Evolutionary conservation across 345 rosid genomes (phyloP).

Genomic region (Diplotaxis tenuifolia): DNA sequence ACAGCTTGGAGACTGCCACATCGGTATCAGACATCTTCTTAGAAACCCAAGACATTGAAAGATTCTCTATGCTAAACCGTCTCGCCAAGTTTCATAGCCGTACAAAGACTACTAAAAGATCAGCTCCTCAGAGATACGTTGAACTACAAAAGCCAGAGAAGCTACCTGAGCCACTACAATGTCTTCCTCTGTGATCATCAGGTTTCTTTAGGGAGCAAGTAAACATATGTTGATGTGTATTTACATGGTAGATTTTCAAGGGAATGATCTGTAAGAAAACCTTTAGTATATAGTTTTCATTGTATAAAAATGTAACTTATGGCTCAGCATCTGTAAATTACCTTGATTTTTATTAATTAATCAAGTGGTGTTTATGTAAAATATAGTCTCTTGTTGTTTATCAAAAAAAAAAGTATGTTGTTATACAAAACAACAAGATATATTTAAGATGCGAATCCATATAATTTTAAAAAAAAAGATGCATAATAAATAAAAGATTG

Average conservation of each 20-base stretch:
- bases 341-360: too few relatives aligned
- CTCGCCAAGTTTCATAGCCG: conserved; percentile 75
- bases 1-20: conserved; percentile 58
- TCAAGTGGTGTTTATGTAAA: too few relatives aligned
- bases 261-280: neutral
- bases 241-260: neutral
- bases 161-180: conserved; percentile 61
- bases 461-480: neutral
- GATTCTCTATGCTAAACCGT: conserved; percentile 66
- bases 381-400: too few relatives aligned
- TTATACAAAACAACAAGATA: neutral
- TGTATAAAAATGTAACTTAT: neutral
- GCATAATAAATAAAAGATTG: neutral
- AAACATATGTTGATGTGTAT: neutral
- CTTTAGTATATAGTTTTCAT: neutral
- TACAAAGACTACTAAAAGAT: conserved; percentile 41
- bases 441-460: neutral
- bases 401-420: too few relatives aligned
- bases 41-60: conserved; percentile 73
- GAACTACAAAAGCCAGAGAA: conserved; percentile 44
- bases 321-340: neutral
- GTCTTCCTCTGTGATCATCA: conserved; percentile 60
- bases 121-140: conserved; percentile 56
- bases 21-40: conserved; percentile 52
- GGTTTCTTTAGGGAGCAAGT: neutral